These are phyloP conservation scores for Ampelocalamus luodianensis DNA, from an alignment of 176 grass and related monocot genomes.

Conservation along the genomic window DNA sequence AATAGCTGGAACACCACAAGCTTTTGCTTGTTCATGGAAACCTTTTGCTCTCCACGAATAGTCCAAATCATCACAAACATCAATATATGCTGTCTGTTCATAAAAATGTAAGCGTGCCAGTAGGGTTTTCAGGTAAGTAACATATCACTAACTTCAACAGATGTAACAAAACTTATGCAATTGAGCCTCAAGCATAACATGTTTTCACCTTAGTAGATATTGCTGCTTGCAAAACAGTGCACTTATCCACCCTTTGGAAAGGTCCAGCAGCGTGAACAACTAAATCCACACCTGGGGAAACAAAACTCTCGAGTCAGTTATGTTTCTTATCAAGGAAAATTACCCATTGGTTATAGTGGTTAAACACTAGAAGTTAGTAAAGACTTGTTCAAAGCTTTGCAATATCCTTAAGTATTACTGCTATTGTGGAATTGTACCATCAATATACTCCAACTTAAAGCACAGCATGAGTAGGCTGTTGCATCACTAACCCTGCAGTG, in stretches of 20 bases:
- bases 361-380: no score
- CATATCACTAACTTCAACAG: background rate
- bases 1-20: slow-evolving; percentile 79
- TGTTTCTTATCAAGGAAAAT: background rate
- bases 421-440: no score
- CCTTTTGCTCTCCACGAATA: slow-evolving; percentile 79
- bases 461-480: background rate
- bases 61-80: slow-evolving; percentile 88
- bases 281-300: slow-evolving; percentile 65
- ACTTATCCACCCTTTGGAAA: slow-evolving; percentile 71
- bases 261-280: slow-evolving; percentile 92
- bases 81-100: slow-evolving; percentile 83
- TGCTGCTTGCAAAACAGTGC: slow-evolving; percentile 74
- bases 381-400: no score
- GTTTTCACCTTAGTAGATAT: slow-evolving; percentile 80
- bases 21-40: slow-evolving; percentile 79
- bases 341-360: no score
- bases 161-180: background rate
- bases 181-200: background rate
- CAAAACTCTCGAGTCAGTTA: background rate
- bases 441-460: background rate
- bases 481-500: slow-evolving; percentile 57
- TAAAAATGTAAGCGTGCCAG: background rate
- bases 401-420: no score
- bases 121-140: slow-evolving; percentile 12